Evolutionary conservation across 495 filamentous ascomycete species (phyloP).

Genomic region (Amniculicola lignicola): DNA sequence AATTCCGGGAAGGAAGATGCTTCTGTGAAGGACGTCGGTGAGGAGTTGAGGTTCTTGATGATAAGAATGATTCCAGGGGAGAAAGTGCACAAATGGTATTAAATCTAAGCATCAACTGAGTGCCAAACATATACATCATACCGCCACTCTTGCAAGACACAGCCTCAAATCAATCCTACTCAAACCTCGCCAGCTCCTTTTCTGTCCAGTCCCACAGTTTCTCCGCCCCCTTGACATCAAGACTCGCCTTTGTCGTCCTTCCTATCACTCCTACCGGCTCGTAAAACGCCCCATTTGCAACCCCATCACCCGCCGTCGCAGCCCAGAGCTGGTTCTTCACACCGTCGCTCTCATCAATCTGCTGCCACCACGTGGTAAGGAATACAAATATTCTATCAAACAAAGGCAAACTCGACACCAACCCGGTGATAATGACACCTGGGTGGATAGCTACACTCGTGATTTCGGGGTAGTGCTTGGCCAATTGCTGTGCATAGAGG

Average conservation of each 20-base stretch:
- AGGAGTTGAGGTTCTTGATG: too few species aligned
- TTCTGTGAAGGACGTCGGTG: too few species aligned
- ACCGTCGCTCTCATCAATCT: slow-evolving; percentile 6
- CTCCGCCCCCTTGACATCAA: not conserved
- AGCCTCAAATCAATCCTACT: too few species aligned
- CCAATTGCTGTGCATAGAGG: slow-evolving; percentile 58
- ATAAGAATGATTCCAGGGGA: too few species aligned
- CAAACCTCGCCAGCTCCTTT: not conserved
- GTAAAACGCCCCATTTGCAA: slow-evolving; percentile 12
- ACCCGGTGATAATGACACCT: slow-evolving; percentile 57
- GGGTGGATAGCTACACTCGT: slow-evolving; percentile 62
- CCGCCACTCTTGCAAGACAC: too few species aligned
- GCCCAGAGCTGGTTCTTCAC: slow-evolving; percentile 19
- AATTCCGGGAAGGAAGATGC: too few species aligned
- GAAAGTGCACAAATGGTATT: too few species aligned
- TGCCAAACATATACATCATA: too few species aligned
- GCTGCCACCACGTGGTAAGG: not conserved
- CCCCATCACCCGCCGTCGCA: slow-evolving; percentile 1
- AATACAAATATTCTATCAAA: not conserved
- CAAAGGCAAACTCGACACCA: slow-evolving; percentile 34
- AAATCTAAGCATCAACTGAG: too few species aligned
- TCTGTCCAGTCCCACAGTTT: slow-evolving; percentile 26
- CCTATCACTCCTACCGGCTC: slow-evolving; percentile 10
- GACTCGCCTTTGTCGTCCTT: not conserved
- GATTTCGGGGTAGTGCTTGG: slow-evolving; percentile 56